Conservation (phyloP, 116 monocot genomes). For the Cymodocea nodosa region DNA sequence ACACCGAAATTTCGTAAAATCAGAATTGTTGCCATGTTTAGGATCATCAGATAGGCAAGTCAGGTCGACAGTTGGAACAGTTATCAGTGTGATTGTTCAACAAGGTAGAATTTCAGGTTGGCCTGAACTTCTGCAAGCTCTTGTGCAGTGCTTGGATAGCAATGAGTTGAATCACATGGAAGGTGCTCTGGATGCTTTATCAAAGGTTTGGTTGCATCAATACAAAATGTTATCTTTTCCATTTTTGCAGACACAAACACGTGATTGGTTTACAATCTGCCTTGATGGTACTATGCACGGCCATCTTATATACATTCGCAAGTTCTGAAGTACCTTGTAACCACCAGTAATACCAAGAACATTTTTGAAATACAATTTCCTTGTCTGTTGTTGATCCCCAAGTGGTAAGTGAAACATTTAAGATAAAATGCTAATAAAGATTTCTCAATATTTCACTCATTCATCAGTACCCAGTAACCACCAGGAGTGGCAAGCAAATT, state of each 20-base stretch:
- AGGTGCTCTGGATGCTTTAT: conserved; percentile 96
- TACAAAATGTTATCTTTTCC: neutral
- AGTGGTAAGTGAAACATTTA: no score
- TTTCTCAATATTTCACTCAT: no score
- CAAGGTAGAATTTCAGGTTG: conserved; percentile 47
- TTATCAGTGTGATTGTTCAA: conserved; percentile 83
- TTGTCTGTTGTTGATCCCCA: no score
- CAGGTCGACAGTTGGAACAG: conserved; percentile 90
- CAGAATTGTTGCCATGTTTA: conserved; percentile 66
- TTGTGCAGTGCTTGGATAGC: conserved; percentile 81
- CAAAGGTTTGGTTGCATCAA: conserved; percentile 38
- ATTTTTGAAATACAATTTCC: no score
- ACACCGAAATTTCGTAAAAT: conserved; percentile 74
- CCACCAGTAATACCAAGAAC: no score
- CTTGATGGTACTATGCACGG: no score
- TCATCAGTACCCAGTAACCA: no score
- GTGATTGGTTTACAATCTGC: neutral
- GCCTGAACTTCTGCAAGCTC: conserved; percentile 91
- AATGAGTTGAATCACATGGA: conserved; percentile 96
- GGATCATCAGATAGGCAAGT: conserved; percentile 72
- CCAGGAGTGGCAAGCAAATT: no score
- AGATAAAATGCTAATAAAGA: no score
- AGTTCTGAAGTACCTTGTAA: no score
- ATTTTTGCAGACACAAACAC: neutral
- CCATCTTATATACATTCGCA: no score